phyloP scores from a whole-genome alignment of 2,329 filamentous ascomycete genomes.

The Tolypocladium nubicola region DNA sequence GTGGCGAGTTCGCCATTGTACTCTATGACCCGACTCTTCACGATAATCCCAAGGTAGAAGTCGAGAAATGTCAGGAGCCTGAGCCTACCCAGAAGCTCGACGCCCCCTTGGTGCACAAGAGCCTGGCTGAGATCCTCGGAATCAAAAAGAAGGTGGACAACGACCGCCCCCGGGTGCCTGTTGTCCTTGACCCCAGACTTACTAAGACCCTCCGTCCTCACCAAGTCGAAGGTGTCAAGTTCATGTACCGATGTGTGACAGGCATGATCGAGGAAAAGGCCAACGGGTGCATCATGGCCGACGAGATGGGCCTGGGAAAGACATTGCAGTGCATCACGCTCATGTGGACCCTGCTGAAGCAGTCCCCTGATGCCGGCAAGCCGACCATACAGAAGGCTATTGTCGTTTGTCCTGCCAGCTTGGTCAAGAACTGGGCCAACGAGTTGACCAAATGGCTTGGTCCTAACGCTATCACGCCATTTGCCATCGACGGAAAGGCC shows the following conservation, averaged over 20 bases:
- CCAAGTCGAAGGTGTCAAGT: conserved; percentile 97
- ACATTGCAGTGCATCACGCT: conserved; percentile 94
- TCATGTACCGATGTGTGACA: conserved; percentile 89
- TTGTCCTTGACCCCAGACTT: conserved; percentile 87
- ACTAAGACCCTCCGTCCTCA: conserved; percentile 88
- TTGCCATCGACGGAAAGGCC: conserved; percentile 93
- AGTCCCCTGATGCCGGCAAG: conserved; percentile 91
- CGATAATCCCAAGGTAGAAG: conserved; percentile 54
- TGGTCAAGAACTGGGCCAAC: conserved; percentile 97
- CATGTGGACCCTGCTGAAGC: conserved; percentile 93
- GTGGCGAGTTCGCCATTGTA: conserved; percentile 92
- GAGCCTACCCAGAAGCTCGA: conserved; percentile 48
- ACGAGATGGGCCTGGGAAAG: conserved; percentile 97
- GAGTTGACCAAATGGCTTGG: conserved; percentile 96
- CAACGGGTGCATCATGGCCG: conserved; percentile 98
- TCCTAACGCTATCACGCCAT: conserved; percentile 79
- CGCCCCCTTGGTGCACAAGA: conserved; percentile 82
- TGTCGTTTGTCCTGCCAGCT: conserved; percentile 89
- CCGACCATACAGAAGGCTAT: conserved; percentile 92
- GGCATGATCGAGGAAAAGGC: conserved; percentile 92
- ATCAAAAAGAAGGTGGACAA: conserved; percentile 82
- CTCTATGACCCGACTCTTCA: conserved; percentile 92
- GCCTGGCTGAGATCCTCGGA: conserved; percentile 85
- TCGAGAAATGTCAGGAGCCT: conserved; percentile 17
- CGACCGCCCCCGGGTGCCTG: conserved; percentile 79